These are phyloP conservation scores for Salvia sclarea DNA, from an alignment of 305 asterid species.

Conservation along the genomic window DNA sequence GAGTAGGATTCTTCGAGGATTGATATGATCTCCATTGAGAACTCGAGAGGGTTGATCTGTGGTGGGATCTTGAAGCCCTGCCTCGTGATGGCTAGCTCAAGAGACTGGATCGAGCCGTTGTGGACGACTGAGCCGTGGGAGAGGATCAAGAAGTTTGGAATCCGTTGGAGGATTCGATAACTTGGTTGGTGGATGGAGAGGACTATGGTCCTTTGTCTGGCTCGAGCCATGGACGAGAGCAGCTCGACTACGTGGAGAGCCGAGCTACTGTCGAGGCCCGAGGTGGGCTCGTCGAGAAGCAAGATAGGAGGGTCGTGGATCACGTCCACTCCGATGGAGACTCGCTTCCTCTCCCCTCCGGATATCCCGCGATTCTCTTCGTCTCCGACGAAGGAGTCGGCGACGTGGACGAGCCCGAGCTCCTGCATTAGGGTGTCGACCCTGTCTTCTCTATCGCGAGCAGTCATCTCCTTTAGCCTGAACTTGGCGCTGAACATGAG, in stretches of 20 bases:
- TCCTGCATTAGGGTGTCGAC: constrained; percentile 76
- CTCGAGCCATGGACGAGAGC: constrained; percentile 73
- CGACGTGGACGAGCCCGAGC: constrained; percentile 74
- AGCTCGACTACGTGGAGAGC: constrained; percentile 81
- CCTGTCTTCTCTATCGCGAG: constrained; percentile 46
- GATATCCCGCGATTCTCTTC: constrained; percentile 84
- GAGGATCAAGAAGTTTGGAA: constrained; percentile 69
- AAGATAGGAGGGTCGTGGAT: constrained; percentile 79
- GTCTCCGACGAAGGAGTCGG: constrained; percentile 71
- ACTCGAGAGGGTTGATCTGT: constrained; percentile 82
- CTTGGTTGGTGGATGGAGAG: constrained; percentile 89
- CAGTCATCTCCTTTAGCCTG: constrained; percentile 51
- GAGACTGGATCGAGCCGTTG: constrained; percentile 65
- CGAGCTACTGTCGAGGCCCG: constrained; percentile 89
- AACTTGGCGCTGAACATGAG: constrained; percentile 71
- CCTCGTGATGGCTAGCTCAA: constrained; percentile 52
- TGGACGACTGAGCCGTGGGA: constrained; percentile 72
- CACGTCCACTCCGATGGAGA: constrained; percentile 87
- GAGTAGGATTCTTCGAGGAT: constrained; percentile 48
- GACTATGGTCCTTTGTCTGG: constrained; percentile 61
- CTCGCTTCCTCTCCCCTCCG: constrained; percentile 85
- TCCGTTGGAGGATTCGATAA: constrained; percentile 67
- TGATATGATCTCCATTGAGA: constrained; percentile 76
- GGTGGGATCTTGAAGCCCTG: constrained; percentile 64
- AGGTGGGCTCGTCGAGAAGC: constrained; percentile 85